These are phyloP conservation scores for Terfezia claveryi DNA, from an alignment of 495 filamentous ascomycete species.

Conservation along the genomic window DNA sequence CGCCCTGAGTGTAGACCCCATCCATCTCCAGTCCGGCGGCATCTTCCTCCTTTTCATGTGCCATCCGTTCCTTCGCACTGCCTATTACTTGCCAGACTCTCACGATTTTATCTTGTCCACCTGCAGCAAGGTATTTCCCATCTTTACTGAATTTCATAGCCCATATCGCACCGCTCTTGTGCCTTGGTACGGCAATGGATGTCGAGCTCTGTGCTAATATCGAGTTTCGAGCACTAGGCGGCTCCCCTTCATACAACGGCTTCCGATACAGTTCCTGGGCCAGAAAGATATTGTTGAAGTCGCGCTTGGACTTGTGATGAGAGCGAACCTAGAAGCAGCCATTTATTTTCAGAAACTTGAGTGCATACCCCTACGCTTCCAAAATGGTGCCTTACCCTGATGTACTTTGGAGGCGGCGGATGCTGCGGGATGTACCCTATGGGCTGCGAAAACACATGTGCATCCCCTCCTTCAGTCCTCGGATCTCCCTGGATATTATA, in stretches of 20 bases:
- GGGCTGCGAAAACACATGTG: slow-evolving; percentile 57
- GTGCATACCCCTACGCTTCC: background rate
- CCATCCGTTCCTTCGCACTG: slow-evolving; percentile 51
- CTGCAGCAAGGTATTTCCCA: slow-evolving; percentile 75
- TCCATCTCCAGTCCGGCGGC: slow-evolving; percentile 26
- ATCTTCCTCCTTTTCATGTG: slow-evolving; percentile 49
- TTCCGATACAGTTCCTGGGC: slow-evolving; percentile 60
- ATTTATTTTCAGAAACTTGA: background rate
- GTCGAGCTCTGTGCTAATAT: background rate
- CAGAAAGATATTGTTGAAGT: slow-evolving; percentile 72
- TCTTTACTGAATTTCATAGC: slow-evolving; percentile 82
- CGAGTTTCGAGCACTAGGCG: background rate
- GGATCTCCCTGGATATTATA: slow-evolving; percentile 48
- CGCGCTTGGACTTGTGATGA: slow-evolving; percentile 58
- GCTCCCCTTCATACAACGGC: slow-evolving; percentile 14
- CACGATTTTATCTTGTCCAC: slow-evolving; percentile 66
- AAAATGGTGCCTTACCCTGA: slow-evolving; percentile 24
- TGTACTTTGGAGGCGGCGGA: slow-evolving; percentile 77
- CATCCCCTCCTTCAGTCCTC: slow-evolving; percentile 58
- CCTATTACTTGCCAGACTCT: slow-evolving; percentile 80
- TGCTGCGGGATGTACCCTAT: slow-evolving; percentile 73
- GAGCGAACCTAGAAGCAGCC: slow-evolving; percentile 33
- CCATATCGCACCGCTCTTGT: slow-evolving; percentile 50
- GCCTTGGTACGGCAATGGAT: slow-evolving; percentile 5
- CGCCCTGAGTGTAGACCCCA: slow-evolving; percentile 16